Base-by-base conservation (phyloP, 768 basidiomycete genomes). In the Lactarius akahatsu region DNA sequence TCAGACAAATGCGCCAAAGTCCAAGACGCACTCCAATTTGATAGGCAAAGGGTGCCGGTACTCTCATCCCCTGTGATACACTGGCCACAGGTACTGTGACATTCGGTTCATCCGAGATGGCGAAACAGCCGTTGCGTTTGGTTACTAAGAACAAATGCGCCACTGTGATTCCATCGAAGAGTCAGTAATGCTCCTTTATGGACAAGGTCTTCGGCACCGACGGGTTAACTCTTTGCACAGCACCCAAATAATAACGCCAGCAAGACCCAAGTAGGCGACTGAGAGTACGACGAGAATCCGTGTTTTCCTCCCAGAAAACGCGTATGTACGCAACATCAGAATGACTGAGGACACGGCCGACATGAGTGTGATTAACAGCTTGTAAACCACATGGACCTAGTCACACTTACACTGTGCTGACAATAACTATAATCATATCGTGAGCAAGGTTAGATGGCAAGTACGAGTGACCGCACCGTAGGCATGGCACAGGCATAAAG, bases 301-400 rank as follows among this genome's bases (percentile, higher is more conserved):
- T 20, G n/a, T 59, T 32, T 6, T 43, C 50, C 62, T 62, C 15
- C 66, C 69, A 18, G 69, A 32, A 52, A 69, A 69, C 2, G 69
- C 66, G 26, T 69, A 69, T 18, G 69, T 56, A 32, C 69, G 69
- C 50, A 69, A 34, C 66, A 69, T 68, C 13, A 69, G 59, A 32
- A 69, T 66, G 16, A 68, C 69, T 69, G 28, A 50, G 11, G 16
- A n/a, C 47, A 38, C 13, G 2, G 13, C 36, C 11, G 11, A 13
- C 26, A 41, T 6, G n/a, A 23, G 40, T 3, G 36, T 68, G n/a
- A 68, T 58, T 30, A 52, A 41, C 45, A 32, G 55, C n/a, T 10
- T 32, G 20, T 50, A 28, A 13, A 38, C 34, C 36, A n/a, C 15
- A 9, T 32, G 6, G 32, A 13, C 28, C 20, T 16, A 38, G 36